Percentiles rank a stretch among this genome's conserved stretches.
Conservation (phyloP, 2,329 filamentous ascomycete genomes). For the Cladophialophora exuberans region DNA sequence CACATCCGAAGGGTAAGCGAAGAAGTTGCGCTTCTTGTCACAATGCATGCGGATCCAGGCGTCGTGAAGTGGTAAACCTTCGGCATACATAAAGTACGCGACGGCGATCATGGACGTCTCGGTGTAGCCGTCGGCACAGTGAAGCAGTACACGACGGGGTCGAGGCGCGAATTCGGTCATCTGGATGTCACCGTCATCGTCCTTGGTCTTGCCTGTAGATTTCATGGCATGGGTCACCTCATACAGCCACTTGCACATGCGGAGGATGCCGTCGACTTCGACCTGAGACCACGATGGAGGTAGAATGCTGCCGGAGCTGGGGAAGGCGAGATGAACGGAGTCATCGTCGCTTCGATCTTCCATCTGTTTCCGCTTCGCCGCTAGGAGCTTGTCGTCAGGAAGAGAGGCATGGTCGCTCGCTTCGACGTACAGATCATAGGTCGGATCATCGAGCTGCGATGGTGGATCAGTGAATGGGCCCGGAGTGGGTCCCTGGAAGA, state of each 20-base stretch:
- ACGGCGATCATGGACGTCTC: slow-evolving; percentile 88
- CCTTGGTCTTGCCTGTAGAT: slow-evolving; percentile 40
- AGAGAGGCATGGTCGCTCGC: slow-evolving; percentile 83
- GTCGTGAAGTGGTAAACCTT: slow-evolving; percentile 76
- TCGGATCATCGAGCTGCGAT: slow-evolving; percentile 45
- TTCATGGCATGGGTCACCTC: slow-evolving; percentile 69
- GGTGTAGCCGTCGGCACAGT: slow-evolving; percentile 95
- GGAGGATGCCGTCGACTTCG: slow-evolving; percentile 82
- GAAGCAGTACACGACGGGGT: slow-evolving; percentile 77
- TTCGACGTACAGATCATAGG: slow-evolving; percentile 83
- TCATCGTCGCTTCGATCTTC: slow-evolving; percentile 42
- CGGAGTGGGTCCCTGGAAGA: slow-evolving; percentile 87
- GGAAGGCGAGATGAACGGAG: slow-evolving; percentile 74
- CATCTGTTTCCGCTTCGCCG: slow-evolving; percentile 62
- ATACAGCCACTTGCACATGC: slow-evolving; percentile 89
- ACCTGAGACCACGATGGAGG: slow-evolving; percentile 80
- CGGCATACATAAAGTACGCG: slow-evolving; percentile 91
- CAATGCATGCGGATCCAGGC: slow-evolving; percentile 88
- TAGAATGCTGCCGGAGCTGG: slow-evolving; percentile 90
- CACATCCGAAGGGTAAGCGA: slow-evolving; percentile 91
- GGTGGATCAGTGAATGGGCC: slow-evolving; percentile 60
- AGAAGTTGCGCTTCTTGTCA: slow-evolving; percentile 84
- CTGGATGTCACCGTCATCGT: slow-evolving; percentile 60
- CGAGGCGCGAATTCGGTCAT: slow-evolving; percentile 49
- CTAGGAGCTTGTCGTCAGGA: slow-evolving; percentile 68